Percentiles rank a stretch among this genome's conserved stretches.
phyloP scores from a whole-genome alignment of 1,139 yeast species.

The Nakaseomyces delphensis region DNA sequence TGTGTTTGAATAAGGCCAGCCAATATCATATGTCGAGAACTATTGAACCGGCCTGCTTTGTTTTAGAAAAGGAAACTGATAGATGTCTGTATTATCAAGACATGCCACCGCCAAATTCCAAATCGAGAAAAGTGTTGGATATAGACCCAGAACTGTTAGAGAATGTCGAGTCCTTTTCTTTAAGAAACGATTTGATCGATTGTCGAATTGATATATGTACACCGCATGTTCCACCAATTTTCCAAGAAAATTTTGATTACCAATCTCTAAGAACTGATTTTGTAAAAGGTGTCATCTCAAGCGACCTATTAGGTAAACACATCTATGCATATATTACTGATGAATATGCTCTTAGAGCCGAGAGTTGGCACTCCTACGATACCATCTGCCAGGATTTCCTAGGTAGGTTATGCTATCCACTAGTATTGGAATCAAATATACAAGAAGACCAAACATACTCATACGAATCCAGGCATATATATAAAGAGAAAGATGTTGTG shows the following conservation, averaged over 20 bases:
- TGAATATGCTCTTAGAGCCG: conserved; percentile 88
- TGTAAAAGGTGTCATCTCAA: conserved; percentile 80
- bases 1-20: conserved; percentile 81
- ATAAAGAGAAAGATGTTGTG: conserved; percentile 74
- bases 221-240: conserved; percentile 88
- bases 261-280: conserved; percentile 80
- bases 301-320: conserved; percentile 84
- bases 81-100: conserved; percentile 80
- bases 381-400: conserved; percentile 86
- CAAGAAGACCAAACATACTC: conserved; percentile 61
- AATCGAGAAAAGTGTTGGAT: conserved; percentile 43
- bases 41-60: conserved; percentile 76
- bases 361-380: conserved; percentile 86
- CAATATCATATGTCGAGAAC: conserved; percentile 81
- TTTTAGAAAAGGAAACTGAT: conserved; percentile 61
- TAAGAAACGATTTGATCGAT: conserved; percentile 89
- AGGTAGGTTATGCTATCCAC: conserved; percentile 88
- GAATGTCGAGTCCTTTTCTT: conserved; percentile 64
- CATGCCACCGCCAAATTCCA: conserved; percentile 54
- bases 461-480: conserved; percentile 76
- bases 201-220: conserved; percentile 95
- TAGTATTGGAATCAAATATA: conserved; percentile 79
- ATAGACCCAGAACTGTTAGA: conserved; percentile 82
- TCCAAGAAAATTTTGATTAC: conserved; percentile 93
- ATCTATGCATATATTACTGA: conserved; percentile 77